A percentile compares a stretch with the other conserved stretches of the same genome.
Conservation (phyloP, 2,329 filamentous ascomycete genomes). For the Cladosporium cucumerinum region DNA sequence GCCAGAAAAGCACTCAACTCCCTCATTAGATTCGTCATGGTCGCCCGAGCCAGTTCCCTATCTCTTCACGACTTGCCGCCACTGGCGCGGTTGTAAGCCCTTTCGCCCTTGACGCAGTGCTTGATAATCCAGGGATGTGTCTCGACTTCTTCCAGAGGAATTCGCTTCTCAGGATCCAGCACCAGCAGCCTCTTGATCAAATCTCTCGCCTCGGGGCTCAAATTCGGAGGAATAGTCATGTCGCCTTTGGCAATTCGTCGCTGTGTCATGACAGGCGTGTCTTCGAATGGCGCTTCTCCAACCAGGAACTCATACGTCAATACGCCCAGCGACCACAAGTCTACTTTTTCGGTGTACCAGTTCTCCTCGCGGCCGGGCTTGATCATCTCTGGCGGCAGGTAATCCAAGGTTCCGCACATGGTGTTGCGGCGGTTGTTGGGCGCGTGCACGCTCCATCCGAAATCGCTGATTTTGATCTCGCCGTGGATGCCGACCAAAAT, state of each 20-base stretch:
- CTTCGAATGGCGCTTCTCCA: slow-evolving; percentile 94
- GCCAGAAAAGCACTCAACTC: neutral
- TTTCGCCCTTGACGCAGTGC: slow-evolving; percentile 67
- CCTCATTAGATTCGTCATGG: neutral
- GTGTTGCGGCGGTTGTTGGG: slow-evolving; percentile 91
- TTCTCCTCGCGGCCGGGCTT: slow-evolving; percentile 74
- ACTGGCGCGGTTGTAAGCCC: slow-evolving; percentile 14
- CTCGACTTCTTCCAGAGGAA: slow-evolving; percentile 84
- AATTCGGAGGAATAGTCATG: slow-evolving; percentile 87
- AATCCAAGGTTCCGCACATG: slow-evolving; percentile 96
- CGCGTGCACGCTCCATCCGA: slow-evolving; percentile 97
- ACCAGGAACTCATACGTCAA: slow-evolving; percentile 95
- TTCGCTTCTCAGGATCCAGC: slow-evolving; percentile 87
- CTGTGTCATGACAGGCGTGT: slow-evolving; percentile 91
- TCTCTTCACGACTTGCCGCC: neutral
- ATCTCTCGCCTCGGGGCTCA: slow-evolving; percentile 85
- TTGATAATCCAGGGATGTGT: slow-evolving; percentile 95
- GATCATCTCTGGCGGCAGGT: slow-evolving; percentile 97
- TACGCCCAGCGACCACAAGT: slow-evolving; percentile 93
- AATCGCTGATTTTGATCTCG: slow-evolving; percentile 98
- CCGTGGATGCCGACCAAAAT: slow-evolving; percentile 94
- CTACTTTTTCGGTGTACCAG: slow-evolving; percentile 92
- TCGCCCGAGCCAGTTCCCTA: neutral
- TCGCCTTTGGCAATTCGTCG: slow-evolving; percentile 82
- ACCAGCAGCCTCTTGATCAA: slow-evolving; percentile 89